Base-by-base conservation (phyloP, 108 stramenopile species). In the Pseudonitzschia pungens region DNA sequence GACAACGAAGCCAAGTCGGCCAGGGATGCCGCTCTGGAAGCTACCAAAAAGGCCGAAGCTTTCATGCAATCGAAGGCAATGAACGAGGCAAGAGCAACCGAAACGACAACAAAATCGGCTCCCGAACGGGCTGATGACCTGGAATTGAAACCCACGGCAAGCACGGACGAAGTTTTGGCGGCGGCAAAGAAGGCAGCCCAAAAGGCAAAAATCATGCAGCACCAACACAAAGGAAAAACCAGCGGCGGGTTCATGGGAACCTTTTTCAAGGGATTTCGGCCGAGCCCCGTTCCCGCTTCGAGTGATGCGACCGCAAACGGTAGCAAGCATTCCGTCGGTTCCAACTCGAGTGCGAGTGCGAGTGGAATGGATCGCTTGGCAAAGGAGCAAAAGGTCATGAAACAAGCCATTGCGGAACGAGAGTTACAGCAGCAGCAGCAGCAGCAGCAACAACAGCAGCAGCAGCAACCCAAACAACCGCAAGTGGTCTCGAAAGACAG, bases 11-110 rank as follows among this genome's bases (percentile, higher is more conserved):
- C 71, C 22, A 58, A 71, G n/a, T 65, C 70, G 10, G 58, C 73
- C 5, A 53, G 76, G n/a, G 73, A 75, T 48, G 82, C 51, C 6
- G 82, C 82, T 4, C 65, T 42, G 41, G 77, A 78, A 69, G 77
- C 73, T 8, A 63, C 79, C 14, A 71, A 76, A 51, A 72, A 76
- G 21, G 83, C 83, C 26, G 83, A 84, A 68, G 71, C 80, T 54
- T 84, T 84, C 65, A 79, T 84, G 76, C 58, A 75, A 33, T 20
- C 73, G 50, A 84, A 79, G 56, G 54, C 44, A 15, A 28, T 51
- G 12, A 70, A 68, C 62, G 48, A 68, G 33, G 72, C 67, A 16
- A 52, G 50, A 45, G 57, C 53, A 6, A 36, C 62, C 32, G 72
- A 59, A 15, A 33, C 63, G 22, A 53, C 50, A n/a, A 52, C 55